phyloP scores from a whole-genome alignment of 2,329 filamentous ascomycete genomes.

The Dothistroma pini region DNA sequence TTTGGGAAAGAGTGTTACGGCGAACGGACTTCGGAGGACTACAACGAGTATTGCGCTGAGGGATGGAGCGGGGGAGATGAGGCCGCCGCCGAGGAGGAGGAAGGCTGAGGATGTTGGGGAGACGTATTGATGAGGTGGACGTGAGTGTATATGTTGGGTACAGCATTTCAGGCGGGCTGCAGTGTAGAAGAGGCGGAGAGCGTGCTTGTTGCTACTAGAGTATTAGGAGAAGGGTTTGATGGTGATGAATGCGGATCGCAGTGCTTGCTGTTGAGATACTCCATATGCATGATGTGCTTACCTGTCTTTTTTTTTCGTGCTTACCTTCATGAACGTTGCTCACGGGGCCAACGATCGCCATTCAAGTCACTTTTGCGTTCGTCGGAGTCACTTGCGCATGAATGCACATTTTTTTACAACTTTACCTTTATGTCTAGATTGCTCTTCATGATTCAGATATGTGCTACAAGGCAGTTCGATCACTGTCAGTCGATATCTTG shows the following conservation, averaged over 20 bases:
- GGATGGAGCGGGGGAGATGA: constrained; percentile 38
- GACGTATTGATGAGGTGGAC: constrained; percentile 29
- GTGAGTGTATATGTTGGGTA: not conserved
- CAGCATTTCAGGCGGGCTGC: not conserved
- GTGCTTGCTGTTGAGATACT: constrained; percentile 8
- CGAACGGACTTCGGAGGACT: not conserved
- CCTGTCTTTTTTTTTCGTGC: not conserved
- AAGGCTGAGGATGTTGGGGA: constrained; percentile 34
- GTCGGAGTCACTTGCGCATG: too few species aligned
- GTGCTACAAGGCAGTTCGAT: not conserved
- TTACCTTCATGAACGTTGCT: not conserved
- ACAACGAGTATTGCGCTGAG: constrained; percentile 5
- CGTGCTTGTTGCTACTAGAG: not conserved
- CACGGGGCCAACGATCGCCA: too few species aligned
- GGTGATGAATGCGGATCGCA: not conserved
- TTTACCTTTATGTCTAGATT: too few species aligned
- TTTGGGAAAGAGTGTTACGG: not conserved
- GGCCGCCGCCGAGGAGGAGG: constrained; percentile 43
- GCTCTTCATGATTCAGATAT: not conserved
- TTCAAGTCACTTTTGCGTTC: too few species aligned
- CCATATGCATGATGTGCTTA: constrained; percentile 5
- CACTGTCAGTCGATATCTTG: not conserved
- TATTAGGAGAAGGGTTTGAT: not conserved
- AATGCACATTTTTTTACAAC: too few species aligned
- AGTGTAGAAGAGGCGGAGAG: not conserved